Evolutionary conservation across 495 filamentous ascomycete species (phyloP).

Genomic region (Talaromyces proteolyticus): DNA sequence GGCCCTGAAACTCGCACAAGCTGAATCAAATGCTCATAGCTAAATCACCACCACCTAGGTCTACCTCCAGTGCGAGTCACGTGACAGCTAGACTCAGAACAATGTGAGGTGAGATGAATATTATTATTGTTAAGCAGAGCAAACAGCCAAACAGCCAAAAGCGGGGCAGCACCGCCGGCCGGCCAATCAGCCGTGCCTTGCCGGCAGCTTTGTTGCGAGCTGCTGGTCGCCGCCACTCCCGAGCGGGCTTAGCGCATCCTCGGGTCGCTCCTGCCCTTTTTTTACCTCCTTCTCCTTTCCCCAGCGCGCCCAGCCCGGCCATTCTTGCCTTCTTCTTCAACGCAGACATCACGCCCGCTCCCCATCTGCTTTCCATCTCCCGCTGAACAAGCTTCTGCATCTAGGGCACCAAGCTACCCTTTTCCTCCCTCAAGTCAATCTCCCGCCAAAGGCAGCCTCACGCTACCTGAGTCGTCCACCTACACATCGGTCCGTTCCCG

Average conservation of each 20-base stretch:
- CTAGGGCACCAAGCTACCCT: slow-evolving; percentile 94
- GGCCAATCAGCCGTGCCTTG: not conserved
- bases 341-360: too few species aligned
- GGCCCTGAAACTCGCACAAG: too few species aligned
- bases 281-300: not conserved
- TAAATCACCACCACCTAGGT: too few species aligned
- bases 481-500: slow-evolving; percentile 25
- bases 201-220: not conserved
- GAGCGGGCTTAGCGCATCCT: not conserved
- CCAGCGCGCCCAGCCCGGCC: slow-evolving; percentile 11
- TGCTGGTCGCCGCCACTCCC: not conserved
- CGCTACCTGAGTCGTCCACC: slow-evolving; percentile 34
- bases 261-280: slow-evolving; percentile 3
- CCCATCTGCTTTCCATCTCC: not conserved
- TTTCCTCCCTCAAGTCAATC: slow-evolving; percentile 48
- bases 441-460: slow-evolving; percentile 44
- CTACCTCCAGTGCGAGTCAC: too few species aligned
- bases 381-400: slow-evolving; percentile 28
- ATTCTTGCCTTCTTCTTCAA: slow-evolving; percentile 26
- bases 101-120: too few species aligned
- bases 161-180: not conserved
- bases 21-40: too few species aligned
- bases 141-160: too few species aligned
- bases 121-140: too few species aligned
- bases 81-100: too few species aligned